Evolutionary conservation across 1,139 yeast genomes (phyloP), one percentile per base, ranked within the genome.

Genomic region (Pichia sorboxylosa): DNA sequence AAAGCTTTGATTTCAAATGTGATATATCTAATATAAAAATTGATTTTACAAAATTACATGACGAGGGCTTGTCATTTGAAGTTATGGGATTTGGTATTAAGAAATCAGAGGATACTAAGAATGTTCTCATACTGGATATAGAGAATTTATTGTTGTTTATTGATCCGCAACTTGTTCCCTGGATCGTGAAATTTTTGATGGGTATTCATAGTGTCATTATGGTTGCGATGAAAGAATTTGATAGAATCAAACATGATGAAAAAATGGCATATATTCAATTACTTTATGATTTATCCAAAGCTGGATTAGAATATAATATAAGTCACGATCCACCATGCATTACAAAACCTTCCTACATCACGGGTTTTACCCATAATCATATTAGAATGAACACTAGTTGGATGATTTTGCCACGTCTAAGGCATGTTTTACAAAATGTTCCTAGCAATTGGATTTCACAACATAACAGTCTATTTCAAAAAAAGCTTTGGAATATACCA

Each of bases 301-400:
- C 87, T 0, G 76, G 90, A 23, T 67, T 64, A 14, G 58, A 61
- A 11, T 70, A 64, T 47, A 64, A 67, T 23, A 69, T 85, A 29
- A 75, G 74, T 34, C 81, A 81, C 45, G 97, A 90, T 48, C 93
- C 97, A 0, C 75, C 83, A 6, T 95, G 84, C 10, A 66, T 90
- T 32, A 87, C 96, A 1, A 76, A 85, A 33, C 96, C 96, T 0
- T 81, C 95, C 0, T 77, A 79, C 44, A 71, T 84, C 26, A 29
- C 41, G 13, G 69, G 82, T 33, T 66, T 94, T 38, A 67, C 85
- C 2, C 69, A 77, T 2, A 69, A 73, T 16, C 97, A 87, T 55
- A 73, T 85, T 5, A 63, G 98, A 40, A 72, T 78, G 26, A 72
- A 75, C 41, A 84, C 84, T 45, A 73, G 92, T 45, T 90, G 98